phyloP scores from a whole-genome alignment of 2,329 filamentous ascomycete species.

The Ophiostoma perfectum region DNA sequence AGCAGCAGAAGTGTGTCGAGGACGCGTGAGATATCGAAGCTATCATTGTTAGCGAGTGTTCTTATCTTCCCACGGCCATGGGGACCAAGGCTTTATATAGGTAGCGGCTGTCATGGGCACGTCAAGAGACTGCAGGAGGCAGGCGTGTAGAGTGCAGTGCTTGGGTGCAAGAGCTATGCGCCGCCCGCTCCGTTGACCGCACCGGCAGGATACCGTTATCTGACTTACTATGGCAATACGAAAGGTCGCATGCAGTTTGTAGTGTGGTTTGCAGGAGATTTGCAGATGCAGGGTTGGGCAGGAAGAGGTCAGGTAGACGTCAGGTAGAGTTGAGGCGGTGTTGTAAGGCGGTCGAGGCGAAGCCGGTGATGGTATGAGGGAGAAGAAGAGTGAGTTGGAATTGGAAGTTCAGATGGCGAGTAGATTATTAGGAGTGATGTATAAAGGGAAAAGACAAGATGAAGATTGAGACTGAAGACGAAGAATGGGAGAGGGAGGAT shows the following conservation, averaged over 20 bases:
- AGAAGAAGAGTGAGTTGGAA: background rate
- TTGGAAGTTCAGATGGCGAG: too few species aligned
- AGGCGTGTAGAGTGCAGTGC: too few species aligned
- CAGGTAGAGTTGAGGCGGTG: background rate
- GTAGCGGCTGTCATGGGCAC: too few species aligned
- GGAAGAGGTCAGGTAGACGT: slow-evolving; percentile 5
- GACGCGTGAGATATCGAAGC: background rate
- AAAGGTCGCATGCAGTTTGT: slow-evolving; percentile 20
- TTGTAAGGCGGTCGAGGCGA: slow-evolving; percentile 1
- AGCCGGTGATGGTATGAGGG: too few species aligned
- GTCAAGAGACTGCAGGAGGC: too few species aligned
- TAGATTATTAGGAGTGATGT: background rate
- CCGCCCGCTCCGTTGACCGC: slow-evolving; percentile 17
- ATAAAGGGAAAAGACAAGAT: background rate
- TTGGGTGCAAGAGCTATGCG: background rate
- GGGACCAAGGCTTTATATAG: slow-evolving; percentile 5
- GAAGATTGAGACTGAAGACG: background rate
- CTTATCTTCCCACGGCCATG: background rate
- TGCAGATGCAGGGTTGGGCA: slow-evolving; percentile 17
- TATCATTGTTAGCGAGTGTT: background rate
- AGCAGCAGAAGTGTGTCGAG: background rate
- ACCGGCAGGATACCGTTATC: background rate
- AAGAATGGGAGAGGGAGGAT: slow-evolving; percentile 17
- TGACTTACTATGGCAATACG: slow-evolving; percentile 21
- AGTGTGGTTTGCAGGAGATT: slow-evolving; percentile 15